These are phyloP conservation scores for Zygosaccharomyces sapae DNA, from an alignment of 1,139 yeast species.

Conservation along the genomic window DNA sequence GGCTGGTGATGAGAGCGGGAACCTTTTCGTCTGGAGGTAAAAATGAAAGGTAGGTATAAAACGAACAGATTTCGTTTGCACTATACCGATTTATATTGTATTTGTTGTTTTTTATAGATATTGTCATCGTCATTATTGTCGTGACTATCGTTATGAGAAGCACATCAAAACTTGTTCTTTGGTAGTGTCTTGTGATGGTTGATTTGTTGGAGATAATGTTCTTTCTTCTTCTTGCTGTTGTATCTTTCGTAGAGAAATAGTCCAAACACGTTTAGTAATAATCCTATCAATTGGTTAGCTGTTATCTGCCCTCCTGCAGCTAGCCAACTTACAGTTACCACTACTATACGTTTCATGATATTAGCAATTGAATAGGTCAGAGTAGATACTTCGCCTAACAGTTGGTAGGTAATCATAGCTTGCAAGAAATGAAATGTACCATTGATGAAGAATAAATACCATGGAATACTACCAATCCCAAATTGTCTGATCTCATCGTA, in stretches of 20 bases:
- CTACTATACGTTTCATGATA: constrained; percentile 81
- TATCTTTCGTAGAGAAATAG: constrained; percentile 32
- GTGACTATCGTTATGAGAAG: background rate
- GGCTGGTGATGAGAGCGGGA: constrained; percentile 20
- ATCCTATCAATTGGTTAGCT: constrained; percentile 26
- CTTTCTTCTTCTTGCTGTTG: constrained; percentile 16
- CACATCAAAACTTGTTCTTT: background rate
- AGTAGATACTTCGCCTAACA: constrained; percentile 84
- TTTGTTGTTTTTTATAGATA: background rate
- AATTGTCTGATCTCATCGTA: constrained; percentile 4
- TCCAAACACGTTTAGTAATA: constrained; percentile 31
- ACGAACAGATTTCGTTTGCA: constrained; percentile 3
- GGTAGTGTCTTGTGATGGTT: background rate
- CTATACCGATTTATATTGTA: background rate
- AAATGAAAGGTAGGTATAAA: background rate
- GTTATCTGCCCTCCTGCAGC: constrained; percentile 25
- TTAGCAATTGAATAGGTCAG: constrained; percentile 92
- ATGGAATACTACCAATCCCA: constrained; percentile 27
- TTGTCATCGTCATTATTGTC: background rate
- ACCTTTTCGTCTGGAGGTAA: constrained; percentile 19
- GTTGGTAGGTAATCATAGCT: constrained; percentile 83
- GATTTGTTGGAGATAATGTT: constrained; percentile 1
- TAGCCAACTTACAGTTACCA: constrained; percentile 64
- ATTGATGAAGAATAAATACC: constrained; percentile 42
- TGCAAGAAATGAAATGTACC: constrained; percentile 85